Evolutionary conservation across 2,329 filamentous ascomycete genomes (phyloP), one percentile per base, ranked within the genome.

Genomic region (Fonsecaea pugnacius): DNA sequence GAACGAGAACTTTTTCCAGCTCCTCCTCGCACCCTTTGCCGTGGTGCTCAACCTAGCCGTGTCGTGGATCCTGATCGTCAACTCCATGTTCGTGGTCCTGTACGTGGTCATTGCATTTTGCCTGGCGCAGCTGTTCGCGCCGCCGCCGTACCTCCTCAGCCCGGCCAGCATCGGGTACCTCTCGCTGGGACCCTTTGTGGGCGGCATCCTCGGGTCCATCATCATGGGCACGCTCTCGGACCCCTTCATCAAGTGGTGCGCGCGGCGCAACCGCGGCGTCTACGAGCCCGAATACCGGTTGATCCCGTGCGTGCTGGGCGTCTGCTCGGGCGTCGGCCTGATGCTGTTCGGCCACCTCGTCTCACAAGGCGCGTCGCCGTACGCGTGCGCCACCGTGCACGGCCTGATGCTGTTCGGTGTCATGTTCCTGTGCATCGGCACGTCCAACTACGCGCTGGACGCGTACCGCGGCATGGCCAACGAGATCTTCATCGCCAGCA

Each of bases 371-470:
- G 51, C 57, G 7, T 50, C 35, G 5, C 51, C 51, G 9, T 63
- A 60, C 43, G 64, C 64, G 2, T 55, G 43, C 51, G 64, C 64
- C 12, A 62, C 64, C 18, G 64, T 63, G 18, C 64, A 66, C 40
- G 64, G 65, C n/a, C 24, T 67, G 14, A 59, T 63, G 54, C 62
- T 62, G 16, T 65, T 67, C 50, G 62, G 65, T 12, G 56, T 67
- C 55, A 64, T 60, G 54, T 59, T 79, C 78, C 5, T 80, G 80
- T 64, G 74, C 78, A 5, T 78, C 78, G 40, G 78, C 46, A 79
- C 82, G 3, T 82, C 82, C 66, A 80, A 80, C 16, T 84, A 84
- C 64, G 76, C 83, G 8, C 75, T 83, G 43, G 82, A 84, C 70
- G 77, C 77, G 35, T 80, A 82, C 70, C 78, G 77, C 18, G 75